Base-by-base conservation (phyloP, 495 filamentous ascomycete genomes). In the Penicillium angulare region DNA sequence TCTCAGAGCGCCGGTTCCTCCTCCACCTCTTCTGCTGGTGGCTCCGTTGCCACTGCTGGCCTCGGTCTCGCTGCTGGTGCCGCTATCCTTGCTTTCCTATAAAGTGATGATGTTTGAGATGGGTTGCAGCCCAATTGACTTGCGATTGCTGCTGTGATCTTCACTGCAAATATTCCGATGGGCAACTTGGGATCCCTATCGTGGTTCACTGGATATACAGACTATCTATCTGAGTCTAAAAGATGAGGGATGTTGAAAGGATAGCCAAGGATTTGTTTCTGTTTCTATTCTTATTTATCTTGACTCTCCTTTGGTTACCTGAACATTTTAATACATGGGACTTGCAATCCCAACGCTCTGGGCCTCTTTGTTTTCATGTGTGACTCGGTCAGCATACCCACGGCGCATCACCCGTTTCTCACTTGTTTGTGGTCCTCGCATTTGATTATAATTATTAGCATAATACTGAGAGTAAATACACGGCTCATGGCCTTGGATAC, bases 21-120 rank as follows among this genome's bases (percentile, higher is more conserved):
- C 12, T 64, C 59, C 26, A 35, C 67, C 29, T 57, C 61, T 8
- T 58, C 56, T 49, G 70, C 63, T 33, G 68, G 61, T 36, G 67
- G 67, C 15, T 50, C 66, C 21, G 53, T 71, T 27, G 65, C 64
- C 38, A 71, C 74, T 34, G 68, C 67, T 13, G 68, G 61, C 5
- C 59, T 73, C n/a, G 61, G 72, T 9, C 57, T 77, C 17, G 61
- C 75, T n/a, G 76, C 74, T 53, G 74, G 71, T 57, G 72, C 65
- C 53, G 61, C 75, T 42, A 64, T 78, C 34, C 73, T 69, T 61
- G 74, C 68, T 59, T 69, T 80, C 56, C 56, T 80, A 63, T 80
- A 71, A 68, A 56, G 31, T 17, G 42, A 32, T 13, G n/a, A n/a
- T n/a, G n/a, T n/a, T n/a, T n/a, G n/a, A n/a, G n/a, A n/a, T n/a